Evolutionary conservation across 345 rosid species (phyloP).

Genomic region (Xanthoceras sorbifolium): DNA sequence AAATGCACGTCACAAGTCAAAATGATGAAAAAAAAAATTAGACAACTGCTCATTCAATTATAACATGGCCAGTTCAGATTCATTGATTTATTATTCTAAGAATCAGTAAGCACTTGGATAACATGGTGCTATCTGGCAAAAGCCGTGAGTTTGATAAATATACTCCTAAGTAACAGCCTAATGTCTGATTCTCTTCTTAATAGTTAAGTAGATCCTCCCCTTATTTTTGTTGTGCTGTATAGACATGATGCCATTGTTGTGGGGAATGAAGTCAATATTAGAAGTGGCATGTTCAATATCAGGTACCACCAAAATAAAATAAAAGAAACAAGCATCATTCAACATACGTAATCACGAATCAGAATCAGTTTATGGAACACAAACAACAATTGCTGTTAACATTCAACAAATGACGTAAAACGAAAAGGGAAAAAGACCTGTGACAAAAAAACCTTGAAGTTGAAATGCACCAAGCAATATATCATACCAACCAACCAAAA

Average conservation of each 20-base stretch:
- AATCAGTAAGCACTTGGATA: neutral
- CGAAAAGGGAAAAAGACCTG: neutral
- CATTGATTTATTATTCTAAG: neutral
- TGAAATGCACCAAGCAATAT: constrained; percentile 8
- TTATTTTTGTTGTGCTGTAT: neutral
- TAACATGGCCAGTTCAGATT: neutral
- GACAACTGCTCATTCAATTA: neutral
- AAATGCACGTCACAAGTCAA: neutral
- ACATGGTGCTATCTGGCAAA: neutral
- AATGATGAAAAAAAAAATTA: neutral
- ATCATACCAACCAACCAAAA: neutral
- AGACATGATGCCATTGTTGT: neutral
- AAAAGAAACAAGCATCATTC: neutral
- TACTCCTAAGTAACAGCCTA: neutral
- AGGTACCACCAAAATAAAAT: neutral
- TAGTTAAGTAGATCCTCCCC: neutral
- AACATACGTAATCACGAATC: neutral
- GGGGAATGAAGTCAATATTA: neutral
- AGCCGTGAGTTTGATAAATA: neutral
- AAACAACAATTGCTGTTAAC: too few relatives aligned
- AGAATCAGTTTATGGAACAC: neutral
- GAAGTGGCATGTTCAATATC: neutral
- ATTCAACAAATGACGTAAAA: neutral
- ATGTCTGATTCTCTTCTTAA: neutral
- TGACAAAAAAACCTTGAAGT: neutral